Evolutionary conservation across 1,284 basidiomycete species (phyloP).

Genomic region (Xerocomus minutiporus): DNA sequence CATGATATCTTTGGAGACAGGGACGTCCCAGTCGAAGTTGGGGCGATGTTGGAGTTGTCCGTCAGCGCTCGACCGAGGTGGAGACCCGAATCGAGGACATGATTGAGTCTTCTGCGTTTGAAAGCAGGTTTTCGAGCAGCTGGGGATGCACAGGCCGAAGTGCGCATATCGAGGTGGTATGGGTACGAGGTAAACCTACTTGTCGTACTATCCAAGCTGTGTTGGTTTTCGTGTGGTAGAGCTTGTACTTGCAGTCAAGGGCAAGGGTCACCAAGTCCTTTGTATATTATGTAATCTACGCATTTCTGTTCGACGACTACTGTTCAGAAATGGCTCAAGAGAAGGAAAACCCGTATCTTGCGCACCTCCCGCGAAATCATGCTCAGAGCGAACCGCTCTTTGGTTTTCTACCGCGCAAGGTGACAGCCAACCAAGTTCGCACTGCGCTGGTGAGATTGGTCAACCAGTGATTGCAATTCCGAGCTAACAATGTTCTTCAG

Average conservation of each 20-base stretch:
- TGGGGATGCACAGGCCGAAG: constrained; percentile 7
- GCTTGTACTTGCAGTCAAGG: no score
- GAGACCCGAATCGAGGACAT: constrained; percentile 10
- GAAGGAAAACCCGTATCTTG: constrained; percentile 56
- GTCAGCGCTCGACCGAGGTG: constrained; percentile 14
- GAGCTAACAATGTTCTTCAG: constrained; percentile 38
- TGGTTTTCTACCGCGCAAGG: constrained; percentile 76
- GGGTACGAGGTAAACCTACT: no score
- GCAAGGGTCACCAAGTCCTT: no score
- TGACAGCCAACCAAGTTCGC: constrained; percentile 69
- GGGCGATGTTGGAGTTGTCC: constrained; percentile 21
- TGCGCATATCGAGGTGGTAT: constrained; percentile 13
- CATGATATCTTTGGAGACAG: constrained; percentile 22
- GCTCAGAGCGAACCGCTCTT: constrained; percentile 55
- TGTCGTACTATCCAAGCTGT: no score
- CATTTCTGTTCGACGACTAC: background rate
- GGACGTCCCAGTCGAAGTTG: background rate
- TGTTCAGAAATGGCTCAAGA: constrained; percentile 13
- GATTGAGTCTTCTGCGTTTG: constrained; percentile 28
- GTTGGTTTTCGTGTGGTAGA: no score
- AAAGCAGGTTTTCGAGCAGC: constrained; percentile 14
- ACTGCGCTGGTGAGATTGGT: constrained; percentile 60
- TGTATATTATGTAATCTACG: background rate
- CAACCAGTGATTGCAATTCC: background rate
- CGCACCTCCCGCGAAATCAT: constrained; percentile 39